Evolutionary conservation across 306 rosid species (phyloP).

Genomic region (Chamaecrista fasciculata): DNA sequence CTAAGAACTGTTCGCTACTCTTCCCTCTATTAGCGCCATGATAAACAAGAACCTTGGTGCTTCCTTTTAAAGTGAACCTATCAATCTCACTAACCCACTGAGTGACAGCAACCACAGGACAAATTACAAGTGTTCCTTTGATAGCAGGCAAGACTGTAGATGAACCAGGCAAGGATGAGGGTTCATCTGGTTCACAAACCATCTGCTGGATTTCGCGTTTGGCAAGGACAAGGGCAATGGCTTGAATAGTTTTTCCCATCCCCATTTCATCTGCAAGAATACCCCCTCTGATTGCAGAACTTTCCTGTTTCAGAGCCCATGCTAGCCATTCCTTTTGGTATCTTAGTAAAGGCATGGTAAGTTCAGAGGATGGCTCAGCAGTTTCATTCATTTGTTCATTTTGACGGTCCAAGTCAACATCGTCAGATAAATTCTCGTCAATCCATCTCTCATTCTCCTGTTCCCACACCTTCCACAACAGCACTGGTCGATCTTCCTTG

Average conservation of each 20-base stretch:
- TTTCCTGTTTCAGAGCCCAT: constrained; percentile 88
- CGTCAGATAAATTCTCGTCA: constrained; percentile 44
- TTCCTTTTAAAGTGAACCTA: constrained; percentile 69
- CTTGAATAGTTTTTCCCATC: constrained; percentile 97
- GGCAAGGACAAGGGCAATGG: constrained; percentile 90
- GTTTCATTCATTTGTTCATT: constrained; percentile 55
- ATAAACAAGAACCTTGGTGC: constrained; percentile 74
- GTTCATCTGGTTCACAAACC: constrained; percentile 36
- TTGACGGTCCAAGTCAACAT: constrained; percentile 47
- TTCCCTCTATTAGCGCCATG: constrained; percentile 79
- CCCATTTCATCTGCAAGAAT: constrained; percentile 99
- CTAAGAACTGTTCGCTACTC: constrained; percentile 41
- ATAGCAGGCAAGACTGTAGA: constrained; percentile 45
- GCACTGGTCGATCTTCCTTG: constrained; percentile 31
- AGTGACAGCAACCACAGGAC: constrained; percentile 88
- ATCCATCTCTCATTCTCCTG: constrained; percentile 64
- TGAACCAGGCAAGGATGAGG: constrained; percentile 39
- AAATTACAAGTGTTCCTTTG: constrained; percentile 79
- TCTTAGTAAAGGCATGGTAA: constrained; percentile 70
- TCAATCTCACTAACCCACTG: constrained; percentile 88
- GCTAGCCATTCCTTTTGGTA: constrained; percentile 93
- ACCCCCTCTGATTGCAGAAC: constrained; percentile 63
- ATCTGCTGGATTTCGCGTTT: constrained; percentile 43
- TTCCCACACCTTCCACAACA: constrained; percentile 73
- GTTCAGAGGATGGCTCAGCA: constrained; percentile 65